Base-by-base conservation (phyloP, 106 monocot genomes). In the Allium sativum region DNA sequence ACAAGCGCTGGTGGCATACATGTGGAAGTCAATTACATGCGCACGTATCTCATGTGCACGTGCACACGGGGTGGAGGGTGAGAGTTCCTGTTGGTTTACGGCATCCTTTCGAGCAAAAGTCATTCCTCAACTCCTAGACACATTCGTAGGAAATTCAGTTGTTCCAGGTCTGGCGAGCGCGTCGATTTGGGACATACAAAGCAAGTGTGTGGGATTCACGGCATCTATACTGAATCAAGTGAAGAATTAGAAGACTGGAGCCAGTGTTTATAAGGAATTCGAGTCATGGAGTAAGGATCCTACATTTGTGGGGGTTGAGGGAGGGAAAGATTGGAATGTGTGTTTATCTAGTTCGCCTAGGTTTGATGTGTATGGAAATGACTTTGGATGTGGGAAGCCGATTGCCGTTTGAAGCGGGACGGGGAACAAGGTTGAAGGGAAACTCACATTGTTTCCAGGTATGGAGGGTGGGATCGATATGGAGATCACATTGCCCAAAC, bases 371-470 rank as follows among this genome's bases (percentile, higher is more conserved):
- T 82, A 71, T 7, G 73, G 74, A 20, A 73, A 77, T 48, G 82
- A 87, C 65, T 87, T 82, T 40, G 87, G 82, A 12, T 79, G 79
- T 82, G 87, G 87, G 12, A 56, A 8, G 70, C 71, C 87, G 12
- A 61, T 66, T 40, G 68, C 72, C 15, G 55, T 78, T 0, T 18
- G 81, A 6, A 77, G 81, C 61, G 81, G 85, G 14, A 4, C 15
- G 0, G 68, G 52, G 48, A 75, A 56, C 68, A 85, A 85, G 74
- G 0, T 41, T 0, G 74, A 81, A 41, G 81, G 81, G 40, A 81
- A 65, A 72, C 31, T 66, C 43, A 69, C 66, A 11, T 48, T 69
- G 10, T 86, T 47, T 47, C 58, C 55, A n/a, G 75, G 81, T 22
- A 52, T 51, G 0, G 62, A 69, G 6, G 78, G 40, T 14, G 71